Percentiles rank a stretch among this genome's conserved stretches.
Evolutionary conservation across 164 flowering plant species (phyloP).

Genomic region (Saururus chinensis): DNA sequence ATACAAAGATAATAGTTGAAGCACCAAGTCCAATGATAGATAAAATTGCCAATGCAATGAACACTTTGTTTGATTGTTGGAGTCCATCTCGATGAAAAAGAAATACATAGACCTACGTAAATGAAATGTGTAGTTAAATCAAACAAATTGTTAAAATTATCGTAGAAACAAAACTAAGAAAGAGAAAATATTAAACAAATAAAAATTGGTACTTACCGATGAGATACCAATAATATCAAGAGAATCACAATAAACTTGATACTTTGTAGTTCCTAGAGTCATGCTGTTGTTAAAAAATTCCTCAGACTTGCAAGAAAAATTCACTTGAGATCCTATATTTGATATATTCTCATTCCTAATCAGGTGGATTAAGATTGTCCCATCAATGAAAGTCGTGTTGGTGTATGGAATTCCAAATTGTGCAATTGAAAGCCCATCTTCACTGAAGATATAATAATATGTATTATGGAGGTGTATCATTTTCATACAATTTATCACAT

Average conservation of each 20-base stretch:
- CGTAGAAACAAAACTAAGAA: no score
- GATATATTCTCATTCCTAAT: no score
- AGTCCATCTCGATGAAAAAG: constrained; percentile 22
- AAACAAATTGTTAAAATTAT: background rate
- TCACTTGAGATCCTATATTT: no score
- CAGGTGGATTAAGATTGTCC: no score
- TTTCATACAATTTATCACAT: constrained; percentile 16
- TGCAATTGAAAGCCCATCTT: constrained; percentile 24
- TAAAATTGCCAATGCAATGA: constrained; percentile 18
- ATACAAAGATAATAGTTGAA: constrained; percentile 15
- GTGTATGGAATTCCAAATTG: constrained; percentile 22
- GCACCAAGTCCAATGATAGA: constrained; percentile 17
- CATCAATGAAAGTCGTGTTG: constrained; percentile 8
- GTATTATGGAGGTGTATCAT: constrained; percentile 19
- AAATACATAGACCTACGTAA: constrained; percentile 33
- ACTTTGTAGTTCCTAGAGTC: no score
- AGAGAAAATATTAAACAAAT: no score
- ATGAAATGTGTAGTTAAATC: background rate
- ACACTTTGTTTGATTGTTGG: constrained; percentile 7
- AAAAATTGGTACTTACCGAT: no score
- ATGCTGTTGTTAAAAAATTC: no score
- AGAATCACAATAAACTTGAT: no score
- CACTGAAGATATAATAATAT: constrained; percentile 30
- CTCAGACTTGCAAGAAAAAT: no score
- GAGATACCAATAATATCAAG: no score